Conservation (phyloP, 768 basidiomycete genomes). For the Russula foetens region DNA sequence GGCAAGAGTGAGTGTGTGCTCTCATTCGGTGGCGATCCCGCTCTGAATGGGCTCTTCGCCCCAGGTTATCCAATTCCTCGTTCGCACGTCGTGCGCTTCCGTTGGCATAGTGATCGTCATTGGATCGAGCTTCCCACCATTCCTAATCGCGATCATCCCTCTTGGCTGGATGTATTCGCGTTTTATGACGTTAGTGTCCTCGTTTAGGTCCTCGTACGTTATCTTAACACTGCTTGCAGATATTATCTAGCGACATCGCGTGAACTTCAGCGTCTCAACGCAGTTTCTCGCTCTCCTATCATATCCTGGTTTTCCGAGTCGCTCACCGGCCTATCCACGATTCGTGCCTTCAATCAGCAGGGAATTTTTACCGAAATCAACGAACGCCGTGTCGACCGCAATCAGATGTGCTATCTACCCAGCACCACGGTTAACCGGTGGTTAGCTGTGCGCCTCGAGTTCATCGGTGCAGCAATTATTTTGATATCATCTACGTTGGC, state of each 20-base stretch:
- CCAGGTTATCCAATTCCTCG: slow-evolving; percentile 56
- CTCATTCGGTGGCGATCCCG: neutral
- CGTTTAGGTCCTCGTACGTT: neutral
- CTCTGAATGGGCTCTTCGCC: neutral
- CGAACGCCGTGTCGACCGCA: slow-evolving; percentile 71
- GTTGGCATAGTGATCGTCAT: slow-evolving; percentile 66
- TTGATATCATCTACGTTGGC: slow-evolving; percentile 61
- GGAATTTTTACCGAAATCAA: slow-evolving; percentile 58
- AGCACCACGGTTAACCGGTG: slow-evolving; percentile 74
- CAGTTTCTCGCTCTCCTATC: slow-evolving; percentile 84
- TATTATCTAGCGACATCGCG: slow-evolving; percentile 85
- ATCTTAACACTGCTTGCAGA: slow-evolving; percentile 30
- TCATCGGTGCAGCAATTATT: slow-evolving; percentile 76
- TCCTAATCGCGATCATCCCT: slow-evolving; percentile 68
- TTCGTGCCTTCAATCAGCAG: slow-evolving; percentile 73
- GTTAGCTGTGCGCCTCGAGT: slow-evolving; percentile 78
- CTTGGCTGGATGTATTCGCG: slow-evolving; percentile 70
- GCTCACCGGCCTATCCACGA: slow-evolving; percentile 68
- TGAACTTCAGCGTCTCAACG: slow-evolving; percentile 82
- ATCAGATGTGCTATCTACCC: slow-evolving; percentile 60
- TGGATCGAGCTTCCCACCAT: slow-evolving; percentile 71
- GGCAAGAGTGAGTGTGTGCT: slow-evolving; percentile 38
- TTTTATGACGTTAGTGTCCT: slow-evolving; percentile 61
- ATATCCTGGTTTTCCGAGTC: slow-evolving; percentile 85
- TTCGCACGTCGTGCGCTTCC: slow-evolving; percentile 54